A percentile compares a stretch with the other conserved stretches of the same genome.
Conservation (phyloP, 208 protist species). For the Sergeia podlipaevii region DNA sequence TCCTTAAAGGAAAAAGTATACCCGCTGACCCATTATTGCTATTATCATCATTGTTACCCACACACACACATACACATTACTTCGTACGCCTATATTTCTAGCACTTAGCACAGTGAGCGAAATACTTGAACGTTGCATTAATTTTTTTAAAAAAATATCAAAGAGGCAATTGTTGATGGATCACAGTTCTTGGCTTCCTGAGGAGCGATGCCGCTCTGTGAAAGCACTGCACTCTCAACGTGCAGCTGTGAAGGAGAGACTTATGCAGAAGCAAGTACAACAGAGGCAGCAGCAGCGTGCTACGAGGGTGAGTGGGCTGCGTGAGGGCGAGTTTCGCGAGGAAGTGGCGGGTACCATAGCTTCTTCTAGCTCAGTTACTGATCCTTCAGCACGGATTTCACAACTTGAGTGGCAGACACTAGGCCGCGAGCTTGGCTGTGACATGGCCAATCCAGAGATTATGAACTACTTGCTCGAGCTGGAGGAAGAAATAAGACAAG, state of each 20-base stretch:
- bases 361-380: not conserved
- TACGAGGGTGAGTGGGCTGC: constrained; percentile 13
- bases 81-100: no score
- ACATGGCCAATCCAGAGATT: constrained; percentile 39
- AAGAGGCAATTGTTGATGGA: no score
- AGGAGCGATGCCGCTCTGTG: no score
- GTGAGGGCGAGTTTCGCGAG: not conserved
- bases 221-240: constrained; percentile 48
- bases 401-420: not conserved
- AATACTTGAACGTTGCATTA: no score
- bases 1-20: no score
- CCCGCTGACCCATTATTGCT: no score
- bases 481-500: constrained; percentile 79
- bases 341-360: constrained; percentile 1
- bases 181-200: no score
- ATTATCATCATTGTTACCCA: no score
- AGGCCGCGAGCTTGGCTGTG: constrained; percentile 43
- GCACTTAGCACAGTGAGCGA: no score
- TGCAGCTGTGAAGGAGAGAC: constrained; percentile 48
- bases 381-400: not conserved
- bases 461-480: constrained; percentile 58
- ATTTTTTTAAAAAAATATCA: no score
- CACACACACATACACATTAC: no score
- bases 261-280: constrained; percentile 37
- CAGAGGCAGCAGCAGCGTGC: constrained; percentile 17